Evolutionary conservation across 2,329 filamentous ascomycete species (phyloP).

Genomic region (Teratosphaeria zuluensis): DNA sequence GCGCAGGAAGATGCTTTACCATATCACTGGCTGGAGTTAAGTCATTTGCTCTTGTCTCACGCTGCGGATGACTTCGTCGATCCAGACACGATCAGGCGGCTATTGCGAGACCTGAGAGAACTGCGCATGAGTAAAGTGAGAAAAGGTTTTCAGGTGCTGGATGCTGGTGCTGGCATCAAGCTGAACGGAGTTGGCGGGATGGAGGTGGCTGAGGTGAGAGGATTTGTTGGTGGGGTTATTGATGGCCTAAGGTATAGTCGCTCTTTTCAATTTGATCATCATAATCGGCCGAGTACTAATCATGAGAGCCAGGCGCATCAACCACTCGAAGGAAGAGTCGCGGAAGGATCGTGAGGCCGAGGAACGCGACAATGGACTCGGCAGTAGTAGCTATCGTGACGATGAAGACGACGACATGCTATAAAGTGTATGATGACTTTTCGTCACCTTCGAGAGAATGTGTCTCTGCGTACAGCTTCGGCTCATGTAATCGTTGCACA

Average conservation of each 20-base stretch:
- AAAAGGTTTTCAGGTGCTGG: constrained; percentile 60
- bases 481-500: neutral
- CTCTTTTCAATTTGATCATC: neutral
- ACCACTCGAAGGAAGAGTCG: constrained; percentile 67
- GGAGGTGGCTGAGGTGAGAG: constrained; percentile 80
- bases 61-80: constrained; percentile 73
- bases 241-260: constrained; percentile 58
- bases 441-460: neutral
- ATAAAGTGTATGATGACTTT: constrained; percentile 7
- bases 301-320: constrained; percentile 53
- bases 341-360: constrained; percentile 69
- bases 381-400: constrained; percentile 34
- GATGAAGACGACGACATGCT: constrained; percentile 57
- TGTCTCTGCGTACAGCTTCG: neutral
- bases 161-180: constrained; percentile 62
- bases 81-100: constrained; percentile 61
- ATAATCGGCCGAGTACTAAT: neutral
- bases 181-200: constrained; percentile 80
- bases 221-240: constrained; percentile 75
- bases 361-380: constrained; percentile 41
- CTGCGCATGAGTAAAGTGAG: constrained; percentile 84
- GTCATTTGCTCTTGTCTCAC: constrained; percentile 75
- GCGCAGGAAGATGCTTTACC: constrained; percentile 64
- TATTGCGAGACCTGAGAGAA: constrained; percentile 75
- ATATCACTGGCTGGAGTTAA: constrained; percentile 91